Evolutionary conservation across 495 filamentous ascomycete genomes (phyloP), one percentile per base, ranked within the genome.

Genomic region (Xylaria sp.): DNA sequence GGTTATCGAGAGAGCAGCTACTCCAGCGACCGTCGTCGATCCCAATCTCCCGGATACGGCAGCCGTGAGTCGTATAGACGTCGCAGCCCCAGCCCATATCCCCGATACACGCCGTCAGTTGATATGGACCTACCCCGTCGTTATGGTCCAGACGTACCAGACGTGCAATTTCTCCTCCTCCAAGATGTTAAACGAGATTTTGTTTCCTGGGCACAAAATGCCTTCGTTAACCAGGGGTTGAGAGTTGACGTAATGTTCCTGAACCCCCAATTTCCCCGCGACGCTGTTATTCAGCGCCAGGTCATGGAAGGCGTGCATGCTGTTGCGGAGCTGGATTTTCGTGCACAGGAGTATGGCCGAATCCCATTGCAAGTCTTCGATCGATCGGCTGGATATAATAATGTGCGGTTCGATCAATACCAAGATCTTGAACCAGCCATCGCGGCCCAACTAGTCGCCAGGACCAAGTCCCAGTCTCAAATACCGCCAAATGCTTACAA

Each of bases 281-380:
- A 88, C 50, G 89, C 90, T 1, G 90, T 97, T 14, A 87, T 98
- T 61, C 90, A 93, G 71, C 88, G 93, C 67, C 94, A 97, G 78
- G 92, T 96, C 50, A 77, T 93, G 35, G 95, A 98, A 80, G 95
- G 96, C 26, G 96, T 99, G 17, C 89, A 90, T 55, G 96, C 92
- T 29, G 91, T 98, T 26, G 89, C 91, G 19, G 90, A 92, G 68
- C 88, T 99, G 19, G 90, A 90, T 46, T 83, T 86, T 8, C 80
- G 83, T 53, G 88, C 92, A 35, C 92, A 97, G 73, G 82, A 84
- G 40, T 88, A 85, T 2, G 89, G 90, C 59, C 92, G 89, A 72
- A 91, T 98, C 64, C 86, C 90, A 2, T 80, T 98, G 33, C 92
- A 94, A 75, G 86, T 97, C 24, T 98, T 98, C 75, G 92, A 95